Conservation (phyloP, 805 yeast species). For the Candida suzukii region DNA sequence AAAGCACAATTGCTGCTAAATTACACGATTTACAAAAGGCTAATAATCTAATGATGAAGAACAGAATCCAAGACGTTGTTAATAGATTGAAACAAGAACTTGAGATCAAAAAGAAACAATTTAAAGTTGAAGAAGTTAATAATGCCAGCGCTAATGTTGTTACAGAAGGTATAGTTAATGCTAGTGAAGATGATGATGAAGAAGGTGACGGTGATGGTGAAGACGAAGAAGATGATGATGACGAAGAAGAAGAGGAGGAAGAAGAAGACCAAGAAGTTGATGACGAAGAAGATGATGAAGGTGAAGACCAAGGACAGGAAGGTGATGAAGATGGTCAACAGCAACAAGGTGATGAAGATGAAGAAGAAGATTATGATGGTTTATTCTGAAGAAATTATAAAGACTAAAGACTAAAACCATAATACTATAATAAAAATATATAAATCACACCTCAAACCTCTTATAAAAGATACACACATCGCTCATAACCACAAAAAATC, state of each 20-base stretch:
- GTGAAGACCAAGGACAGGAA: constrained; percentile 15
- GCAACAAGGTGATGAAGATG: constrained; percentile 20
- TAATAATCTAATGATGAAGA: constrained; percentile 76
- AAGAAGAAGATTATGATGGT: constrained; percentile 25
- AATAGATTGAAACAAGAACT: constrained; percentile 72
- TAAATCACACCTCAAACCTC: too few species aligned
- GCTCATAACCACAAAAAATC: too few species aligned
- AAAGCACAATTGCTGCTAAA: constrained; percentile 68
- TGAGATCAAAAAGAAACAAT: constrained; percentile 69
- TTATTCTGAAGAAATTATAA: too few species aligned
- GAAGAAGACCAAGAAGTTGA: constrained; percentile 16
- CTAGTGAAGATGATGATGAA: constrained; percentile 60
- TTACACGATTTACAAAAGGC: constrained; percentile 66
- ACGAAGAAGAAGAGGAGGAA: constrained; percentile 10
- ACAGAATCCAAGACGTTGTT: constrained; percentile 78
- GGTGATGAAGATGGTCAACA: constrained; percentile 17
- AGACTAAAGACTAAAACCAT: too few species aligned
- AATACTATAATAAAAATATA: too few species aligned
- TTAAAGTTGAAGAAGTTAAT: constrained; percentile 28
- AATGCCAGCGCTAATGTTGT: too few species aligned
- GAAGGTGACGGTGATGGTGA: constrained; percentile 46
- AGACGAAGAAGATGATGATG: constrained; percentile 29
- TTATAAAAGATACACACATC: too few species aligned
- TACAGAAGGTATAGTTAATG: constrained; percentile 12
- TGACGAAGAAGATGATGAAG: constrained; percentile 22